A percentile compares a stretch with the other conserved stretches of the same genome.
phyloP scores from a whole-genome alignment of 2,329 filamentous ascomycete genomes.

The Alternaria consortialis region DNA sequence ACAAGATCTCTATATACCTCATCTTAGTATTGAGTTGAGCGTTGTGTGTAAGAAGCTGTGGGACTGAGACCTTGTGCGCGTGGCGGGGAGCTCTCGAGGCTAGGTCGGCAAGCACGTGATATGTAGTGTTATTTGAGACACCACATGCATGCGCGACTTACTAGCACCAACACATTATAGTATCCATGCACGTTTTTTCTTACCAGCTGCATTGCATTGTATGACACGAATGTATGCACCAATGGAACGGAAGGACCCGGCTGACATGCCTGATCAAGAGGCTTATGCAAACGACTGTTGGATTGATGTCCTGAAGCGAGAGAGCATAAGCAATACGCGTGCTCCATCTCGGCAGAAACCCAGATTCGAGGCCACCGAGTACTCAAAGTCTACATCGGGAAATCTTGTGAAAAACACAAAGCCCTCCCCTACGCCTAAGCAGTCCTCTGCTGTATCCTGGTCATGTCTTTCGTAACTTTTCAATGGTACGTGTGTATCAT shows the following conservation, averaged over 20 bases:
- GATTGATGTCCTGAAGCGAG: constrained; percentile 12
- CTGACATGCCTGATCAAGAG: constrained; percentile 8
- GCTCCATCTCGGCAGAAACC: constrained; percentile 14
- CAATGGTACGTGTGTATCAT: constrained; percentile 2
- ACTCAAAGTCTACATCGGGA: background rate
- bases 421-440: constrained; percentile 2
- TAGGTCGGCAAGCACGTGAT: background rate
- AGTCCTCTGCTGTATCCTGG: constrained; percentile 3
- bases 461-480: constrained; percentile 15
- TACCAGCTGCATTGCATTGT: constrained; percentile 5
- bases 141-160: background rate
- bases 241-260: constrained; percentile 12
- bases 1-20: background rate
- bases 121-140: background rate
- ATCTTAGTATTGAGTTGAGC: background rate
- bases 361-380: background rate
- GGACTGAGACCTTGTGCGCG: background rate
- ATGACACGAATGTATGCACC: constrained; percentile 4
- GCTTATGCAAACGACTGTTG: constrained; percentile 14
- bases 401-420: background rate
- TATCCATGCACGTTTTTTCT: constrained; percentile 5
- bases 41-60: background rate
- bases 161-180: background rate
- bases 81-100: background rate
- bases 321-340: constrained; percentile 7